Evolutionary conservation across 2,329 filamentous ascomycete species (phyloP).

Genomic region (Neocucurbitaria cava): DNA sequence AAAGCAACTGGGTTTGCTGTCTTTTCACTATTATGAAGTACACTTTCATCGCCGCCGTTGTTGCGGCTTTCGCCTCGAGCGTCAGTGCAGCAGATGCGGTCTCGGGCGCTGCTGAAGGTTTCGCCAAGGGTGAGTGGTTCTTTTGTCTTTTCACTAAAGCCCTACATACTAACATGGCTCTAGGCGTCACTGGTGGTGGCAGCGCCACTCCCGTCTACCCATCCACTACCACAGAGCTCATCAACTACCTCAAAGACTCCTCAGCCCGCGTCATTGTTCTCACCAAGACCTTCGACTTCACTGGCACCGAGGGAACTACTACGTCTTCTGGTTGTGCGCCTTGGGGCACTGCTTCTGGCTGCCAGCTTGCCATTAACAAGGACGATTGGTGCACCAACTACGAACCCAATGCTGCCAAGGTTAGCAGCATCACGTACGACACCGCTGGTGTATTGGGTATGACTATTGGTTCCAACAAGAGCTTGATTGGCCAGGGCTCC

Average conservation of each 20-base stretch:
- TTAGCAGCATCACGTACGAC: slow-evolving; percentile 55
- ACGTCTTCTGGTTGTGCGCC: slow-evolving; percentile 65
- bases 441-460: slow-evolving; percentile 61
- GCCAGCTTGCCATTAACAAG: slow-evolving; percentile 67
- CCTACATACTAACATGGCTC: neutral
- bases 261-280: slow-evolving; percentile 65
- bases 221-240: slow-evolving; percentile 57
- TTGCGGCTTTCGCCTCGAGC: slow-evolving; percentile 24
- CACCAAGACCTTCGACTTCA: slow-evolving; percentile 63
- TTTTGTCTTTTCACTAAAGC: too few species aligned
- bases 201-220: slow-evolving; percentile 31
- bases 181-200: slow-evolving; percentile 33
- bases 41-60: slow-evolving; percentile 22
- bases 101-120: slow-evolving; percentile 34
- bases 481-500: slow-evolving; percentile 60
- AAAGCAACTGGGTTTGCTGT: slow-evolving; percentile 30
- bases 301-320: slow-evolving; percentile 60
- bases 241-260: slow-evolving; percentile 64
- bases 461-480: slow-evolving; percentile 64
- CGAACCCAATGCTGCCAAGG: slow-evolving; percentile 58
- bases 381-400: slow-evolving; percentile 65
- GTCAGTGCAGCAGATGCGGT: slow-evolving; percentile 32
- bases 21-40: slow-evolving; percentile 31
- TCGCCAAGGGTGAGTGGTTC: slow-evolving; percentile 28
- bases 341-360: slow-evolving; percentile 57